Percentiles rank a stretch among this genome's conserved stretches.
Conservation (phyloP, 2,329 filamentous ascomycete genomes). For the Neofusicoccum sp. region DNA sequence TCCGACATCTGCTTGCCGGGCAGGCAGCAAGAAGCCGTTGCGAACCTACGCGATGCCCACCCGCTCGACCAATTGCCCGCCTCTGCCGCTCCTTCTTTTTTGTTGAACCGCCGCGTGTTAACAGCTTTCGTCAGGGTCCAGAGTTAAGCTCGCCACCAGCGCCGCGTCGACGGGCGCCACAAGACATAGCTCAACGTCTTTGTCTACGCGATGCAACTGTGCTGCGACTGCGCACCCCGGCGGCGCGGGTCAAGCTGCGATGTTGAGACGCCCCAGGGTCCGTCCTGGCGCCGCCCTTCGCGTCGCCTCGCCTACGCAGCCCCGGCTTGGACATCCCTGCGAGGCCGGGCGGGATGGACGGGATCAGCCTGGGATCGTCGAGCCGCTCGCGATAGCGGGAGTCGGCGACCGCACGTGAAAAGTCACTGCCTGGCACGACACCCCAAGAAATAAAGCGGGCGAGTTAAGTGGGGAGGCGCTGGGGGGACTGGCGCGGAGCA, state of each 20-base stretch:
- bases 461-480: slow-evolving; percentile 3
- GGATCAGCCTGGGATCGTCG: slow-evolving; percentile 8
- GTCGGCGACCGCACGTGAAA: slow-evolving; percentile 2
- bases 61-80: background rate
- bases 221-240: background rate
- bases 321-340: background rate
- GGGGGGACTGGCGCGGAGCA: background rate
- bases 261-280: background rate
- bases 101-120: background rate
- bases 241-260: background rate
- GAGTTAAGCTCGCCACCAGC: slow-evolving; percentile 4
- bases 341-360: background rate
- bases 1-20: background rate
- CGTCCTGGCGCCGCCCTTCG: background rate
- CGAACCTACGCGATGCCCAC: too few species aligned
- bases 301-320: slow-evolving; percentile 3
- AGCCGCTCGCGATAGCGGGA: background rate
- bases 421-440: background rate
- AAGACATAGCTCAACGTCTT: background rate
- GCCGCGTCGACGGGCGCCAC: background rate
- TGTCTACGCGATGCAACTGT: background rate
- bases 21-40: background rate
- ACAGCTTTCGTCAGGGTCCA: slow-evolving; percentile 14
- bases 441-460: background rate
- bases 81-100: background rate